Base-by-base conservation (phyloP, 352 stramenopile genomes). In the Blastocystis sp. region DNA sequence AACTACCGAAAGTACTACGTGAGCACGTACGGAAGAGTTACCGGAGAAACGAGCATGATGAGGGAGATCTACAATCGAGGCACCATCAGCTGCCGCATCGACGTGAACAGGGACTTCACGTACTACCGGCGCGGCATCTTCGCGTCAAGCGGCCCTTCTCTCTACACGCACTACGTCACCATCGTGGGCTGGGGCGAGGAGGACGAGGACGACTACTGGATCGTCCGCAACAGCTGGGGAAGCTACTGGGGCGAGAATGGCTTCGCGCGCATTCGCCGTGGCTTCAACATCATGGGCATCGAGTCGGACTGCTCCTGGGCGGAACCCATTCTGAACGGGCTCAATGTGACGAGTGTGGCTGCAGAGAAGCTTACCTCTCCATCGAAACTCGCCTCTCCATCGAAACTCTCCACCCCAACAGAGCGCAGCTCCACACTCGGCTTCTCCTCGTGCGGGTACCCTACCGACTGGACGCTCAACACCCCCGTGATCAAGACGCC, bases 21-120 rank as follows among this genome's bases (percentile, higher is more conserved):
- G 10, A 95, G 93, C 19, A 95, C 98, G 92, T 98, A 96, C 91
- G 96, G 96, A 55, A 94, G 92, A 16, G 96, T 96, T 31, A 92
- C 94, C 21, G 95, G 95, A 29, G 94, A 97, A 77, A 59, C 95
- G 63, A 92, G 96, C 78, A 98, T 98, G 93, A 98, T 97, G 93
- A 93, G 94, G 4, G 96, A 99, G 93, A 98, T 99, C 76, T 98
- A 96, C 80, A 94, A 93, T 26, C 94, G 96, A 55, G 96, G 96
- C 0, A 95, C 96, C 0, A 97, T 98, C 77, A 94, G 95, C 2
- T 98, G 95, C 90, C 95, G 93, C 59, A 95, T 90, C 63, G 19
- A 31, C 80, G 55, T 82, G 66, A 66, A 62, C 69, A 9, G 51
- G 45, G 70, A 91, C 91, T 33, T 90, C 95, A 13, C 79, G 93